Conservation (phyloP, 2,329 filamentous ascomycete genomes). For the Bisporella sp. region DNA sequence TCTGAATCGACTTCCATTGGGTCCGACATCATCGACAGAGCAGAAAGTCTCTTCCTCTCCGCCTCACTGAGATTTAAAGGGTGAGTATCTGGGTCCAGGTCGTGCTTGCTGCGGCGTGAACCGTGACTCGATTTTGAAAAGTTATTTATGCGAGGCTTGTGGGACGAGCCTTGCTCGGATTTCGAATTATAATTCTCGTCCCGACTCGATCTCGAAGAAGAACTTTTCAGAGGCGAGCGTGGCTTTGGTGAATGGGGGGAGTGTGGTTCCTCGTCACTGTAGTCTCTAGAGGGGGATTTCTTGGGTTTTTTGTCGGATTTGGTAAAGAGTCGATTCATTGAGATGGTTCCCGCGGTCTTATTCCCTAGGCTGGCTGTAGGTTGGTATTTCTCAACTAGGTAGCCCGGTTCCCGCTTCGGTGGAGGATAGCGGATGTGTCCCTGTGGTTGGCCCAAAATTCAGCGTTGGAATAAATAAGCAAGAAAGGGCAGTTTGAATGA, state of each 20-base stretch:
- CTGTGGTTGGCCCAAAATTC: too few relatives aligned
- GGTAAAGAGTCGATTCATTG: neutral
- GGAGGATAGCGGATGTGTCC: too few relatives aligned
- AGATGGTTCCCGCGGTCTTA: neutral
- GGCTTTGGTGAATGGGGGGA: slow-evolving; percentile 16
- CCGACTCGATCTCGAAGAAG: slow-evolving; percentile 21
- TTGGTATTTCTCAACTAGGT: neutral
- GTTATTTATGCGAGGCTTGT: slow-evolving; percentile 22
- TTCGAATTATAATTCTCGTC: slow-evolving; percentile 21
- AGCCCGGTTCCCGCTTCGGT: neutral
- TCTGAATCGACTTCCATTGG: slow-evolving; percentile 77
- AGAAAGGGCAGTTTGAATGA: too few relatives aligned
- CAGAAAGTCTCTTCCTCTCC: slow-evolving; percentile 50
- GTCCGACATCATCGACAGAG: slow-evolving; percentile 41
- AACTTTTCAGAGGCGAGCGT: slow-evolving; percentile 23
- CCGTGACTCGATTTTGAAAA: slow-evolving; percentile 16
- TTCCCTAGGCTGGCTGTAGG: neutral
- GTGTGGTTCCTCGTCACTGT: slow-evolving; percentile 19
- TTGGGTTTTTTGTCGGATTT: neutral
- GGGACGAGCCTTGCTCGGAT: slow-evolving; percentile 21
- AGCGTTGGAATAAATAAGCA: too few relatives aligned
- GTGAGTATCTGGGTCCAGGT: slow-evolving; percentile 64
- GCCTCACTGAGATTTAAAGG: slow-evolving; percentile 88
- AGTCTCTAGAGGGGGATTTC: slow-evolving; percentile 26
- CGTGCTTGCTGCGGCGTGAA: slow-evolving; percentile 28